These are phyloP conservation scores for Amyloporia xantha DNA, from an alignment of 768 basidiomycete species.

Conservation along the genomic window DNA sequence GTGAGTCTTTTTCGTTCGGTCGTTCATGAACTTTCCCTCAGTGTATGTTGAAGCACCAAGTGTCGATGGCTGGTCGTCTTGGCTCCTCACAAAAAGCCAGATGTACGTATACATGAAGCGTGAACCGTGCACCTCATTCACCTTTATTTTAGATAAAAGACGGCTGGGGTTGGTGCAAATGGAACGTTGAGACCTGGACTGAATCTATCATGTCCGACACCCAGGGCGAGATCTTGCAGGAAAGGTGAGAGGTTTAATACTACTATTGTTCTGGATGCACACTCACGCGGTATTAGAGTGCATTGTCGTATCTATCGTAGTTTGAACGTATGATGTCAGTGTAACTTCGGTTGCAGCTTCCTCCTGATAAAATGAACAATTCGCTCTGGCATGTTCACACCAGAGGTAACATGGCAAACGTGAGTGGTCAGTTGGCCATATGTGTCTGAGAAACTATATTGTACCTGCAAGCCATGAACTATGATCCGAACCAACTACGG, in stretches of 20 bases:
- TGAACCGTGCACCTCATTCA: not conserved
- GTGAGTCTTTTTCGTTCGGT: no score
- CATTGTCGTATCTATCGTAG: constrained; percentile 50
- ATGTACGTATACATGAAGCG: constrained; percentile 32
- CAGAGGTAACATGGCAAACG: no score
- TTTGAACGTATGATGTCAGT: constrained; percentile 21
- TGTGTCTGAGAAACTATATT: no score
- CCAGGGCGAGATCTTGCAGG: constrained; percentile 40
- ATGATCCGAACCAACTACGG: constrained; percentile 23
- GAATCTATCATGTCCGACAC: constrained; percentile 34
- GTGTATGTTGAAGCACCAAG: constrained; percentile 37
- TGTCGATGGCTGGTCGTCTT: constrained; percentile 60
- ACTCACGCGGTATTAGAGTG: constrained; percentile 27
- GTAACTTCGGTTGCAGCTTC: no score
- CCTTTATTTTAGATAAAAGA: constrained; percentile 45
- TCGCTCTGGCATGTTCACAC: no score
- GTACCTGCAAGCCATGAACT: not conserved
- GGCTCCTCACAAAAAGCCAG: constrained; percentile 73
- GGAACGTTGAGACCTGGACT: constrained; percentile 46
- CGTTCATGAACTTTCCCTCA: no score
- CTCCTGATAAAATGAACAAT: no score
- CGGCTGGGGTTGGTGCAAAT: constrained; percentile 62
- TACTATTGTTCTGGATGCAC: not conserved
- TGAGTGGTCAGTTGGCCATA: no score
- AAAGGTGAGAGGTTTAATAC: constrained; percentile 30